phyloP scores from a whole-genome alignment of 2,329 filamentous ascomycete species.

The Biscogniauxia mediterranea region DNA sequence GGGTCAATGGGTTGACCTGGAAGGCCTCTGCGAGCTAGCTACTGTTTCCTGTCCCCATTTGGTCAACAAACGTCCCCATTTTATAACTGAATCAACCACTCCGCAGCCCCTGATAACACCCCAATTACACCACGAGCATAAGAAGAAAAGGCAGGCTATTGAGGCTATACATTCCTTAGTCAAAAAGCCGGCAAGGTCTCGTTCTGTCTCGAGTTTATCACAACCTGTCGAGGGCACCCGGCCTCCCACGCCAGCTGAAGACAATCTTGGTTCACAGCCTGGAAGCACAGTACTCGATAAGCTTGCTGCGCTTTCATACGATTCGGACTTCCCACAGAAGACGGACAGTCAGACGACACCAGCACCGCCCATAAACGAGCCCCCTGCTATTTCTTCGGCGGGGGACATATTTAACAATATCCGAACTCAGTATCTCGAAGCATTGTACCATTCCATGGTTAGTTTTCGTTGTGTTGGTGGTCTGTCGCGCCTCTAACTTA shows the following conservation, averaged over 20 bases:
- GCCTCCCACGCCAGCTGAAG: constrained; percentile 13
- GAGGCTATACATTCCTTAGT: constrained; percentile 63
- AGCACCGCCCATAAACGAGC: constrained; percentile 17
- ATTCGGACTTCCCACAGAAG: background rate
- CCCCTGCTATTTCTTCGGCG: constrained; percentile 40
- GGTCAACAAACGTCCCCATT: constrained; percentile 32
- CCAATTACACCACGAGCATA: constrained; percentile 47
- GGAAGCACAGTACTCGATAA: constrained; percentile 1
- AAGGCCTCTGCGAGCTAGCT: constrained; percentile 49
- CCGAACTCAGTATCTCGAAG: constrained; percentile 57
- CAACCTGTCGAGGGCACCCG: constrained; percentile 12
- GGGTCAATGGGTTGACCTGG: constrained; percentile 62
- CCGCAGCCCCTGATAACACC: constrained; percentile 40
- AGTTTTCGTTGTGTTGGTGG: constrained; percentile 25
- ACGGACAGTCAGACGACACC: constrained; percentile 11
- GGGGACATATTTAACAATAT: constrained; percentile 58
- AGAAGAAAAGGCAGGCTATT: constrained; percentile 58
- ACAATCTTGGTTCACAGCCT: constrained; percentile 11
- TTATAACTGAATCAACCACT: constrained; percentile 18
- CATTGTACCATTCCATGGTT: constrained; percentile 63
- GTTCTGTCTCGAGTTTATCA: constrained; percentile 38
- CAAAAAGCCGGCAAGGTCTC: constrained; percentile 48
- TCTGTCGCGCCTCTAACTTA: constrained; percentile 35
- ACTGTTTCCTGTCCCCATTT: constrained; percentile 42
- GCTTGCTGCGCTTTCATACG: constrained; percentile 3